Evolutionary conservation across 228 moss, liverwort and hornwort species (phyloP).

Genomic region (Sphagnum magellanicum): DNA sequence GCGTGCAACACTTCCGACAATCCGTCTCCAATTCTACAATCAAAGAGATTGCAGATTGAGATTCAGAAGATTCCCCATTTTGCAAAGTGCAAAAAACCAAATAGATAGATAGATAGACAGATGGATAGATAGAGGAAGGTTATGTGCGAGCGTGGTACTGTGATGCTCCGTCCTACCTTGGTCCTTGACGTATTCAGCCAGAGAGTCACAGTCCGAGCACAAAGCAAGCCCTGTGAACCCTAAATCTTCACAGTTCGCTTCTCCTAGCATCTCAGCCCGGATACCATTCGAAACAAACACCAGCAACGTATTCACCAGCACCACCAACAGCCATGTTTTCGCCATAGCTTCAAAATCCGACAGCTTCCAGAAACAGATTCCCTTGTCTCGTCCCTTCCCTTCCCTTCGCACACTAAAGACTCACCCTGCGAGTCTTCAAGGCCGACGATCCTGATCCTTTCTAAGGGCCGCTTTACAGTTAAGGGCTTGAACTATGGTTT

Average conservation of each 20-base stretch:
- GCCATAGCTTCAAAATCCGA: not conserved
- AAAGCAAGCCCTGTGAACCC: conserved; percentile 66
- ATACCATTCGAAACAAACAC: conserved; percentile 11
- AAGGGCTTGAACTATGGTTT: too few relatives aligned
- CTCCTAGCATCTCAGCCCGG: conserved; percentile 11
- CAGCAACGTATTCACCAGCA: not conserved
- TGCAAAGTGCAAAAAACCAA: too few relatives aligned
- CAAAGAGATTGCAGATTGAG: not conserved
- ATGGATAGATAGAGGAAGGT: too few relatives aligned
- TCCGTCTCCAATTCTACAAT: conserved; percentile 55
- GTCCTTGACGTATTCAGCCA: conserved; percentile 60
- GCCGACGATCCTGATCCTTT: too few relatives aligned
- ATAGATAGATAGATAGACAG: too few relatives aligned
- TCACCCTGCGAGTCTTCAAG: too few relatives aligned
- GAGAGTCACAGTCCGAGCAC: conserved; percentile 59
- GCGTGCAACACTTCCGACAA: conserved; percentile 57
- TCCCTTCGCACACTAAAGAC: too few relatives aligned
- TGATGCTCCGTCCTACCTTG: conserved; percentile 21
- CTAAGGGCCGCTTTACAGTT: too few relatives aligned
- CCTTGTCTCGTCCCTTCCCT: too few relatives aligned
- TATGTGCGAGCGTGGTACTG: too few relatives aligned
- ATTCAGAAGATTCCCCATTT: too few relatives aligned
- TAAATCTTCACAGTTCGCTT: conserved; percentile 33
- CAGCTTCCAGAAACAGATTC: too few relatives aligned
- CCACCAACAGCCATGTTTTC: not conserved